Evolutionary conservation across 2,329 filamentous ascomycete species (phyloP).

Genomic region (Dothistroma pini): DNA sequence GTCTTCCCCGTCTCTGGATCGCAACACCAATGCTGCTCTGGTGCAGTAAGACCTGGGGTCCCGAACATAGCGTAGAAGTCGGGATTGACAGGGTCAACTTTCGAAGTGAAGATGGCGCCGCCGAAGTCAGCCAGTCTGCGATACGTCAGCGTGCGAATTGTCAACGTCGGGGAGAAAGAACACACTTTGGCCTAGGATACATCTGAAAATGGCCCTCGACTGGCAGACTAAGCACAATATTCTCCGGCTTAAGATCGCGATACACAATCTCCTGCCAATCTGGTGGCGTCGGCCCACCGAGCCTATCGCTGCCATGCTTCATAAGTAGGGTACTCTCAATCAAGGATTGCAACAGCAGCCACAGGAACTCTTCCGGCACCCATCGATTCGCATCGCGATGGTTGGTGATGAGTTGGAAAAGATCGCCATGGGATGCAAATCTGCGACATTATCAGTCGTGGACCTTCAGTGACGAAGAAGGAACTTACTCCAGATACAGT

Average conservation of each 20-base stretch:
- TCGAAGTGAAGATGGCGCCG: neutral
- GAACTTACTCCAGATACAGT: neutral
- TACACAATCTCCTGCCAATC: slow-evolving; percentile 45
- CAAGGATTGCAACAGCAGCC: slow-evolving; percentile 15
- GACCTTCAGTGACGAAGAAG: neutral
- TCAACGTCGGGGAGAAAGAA: neutral
- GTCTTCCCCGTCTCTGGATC: neutral
- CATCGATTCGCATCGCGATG: neutral
- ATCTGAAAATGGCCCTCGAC: neutral
- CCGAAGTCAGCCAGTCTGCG: neutral
- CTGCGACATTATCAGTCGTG: neutral
- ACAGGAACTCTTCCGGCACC: slow-evolving; percentile 18
- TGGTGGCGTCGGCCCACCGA: no score
- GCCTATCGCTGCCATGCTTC: slow-evolving; percentile 14
- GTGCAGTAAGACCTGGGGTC: neutral
- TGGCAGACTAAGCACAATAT: slow-evolving; percentile 67
- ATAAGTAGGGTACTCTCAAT: slow-evolving; percentile 16
- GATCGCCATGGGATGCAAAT: neutral
- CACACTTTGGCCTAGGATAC: slow-evolving; percentile 9
- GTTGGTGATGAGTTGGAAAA: neutral
- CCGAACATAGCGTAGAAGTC: neutral
- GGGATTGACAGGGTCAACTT: neutral
- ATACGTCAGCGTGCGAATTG: neutral
- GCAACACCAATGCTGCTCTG: neutral
- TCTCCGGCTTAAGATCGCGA: slow-evolving; percentile 94